phyloP scores from a whole-genome alignment of 495 filamentous ascomycete species.

The Neurospora cerealis region DNA sequence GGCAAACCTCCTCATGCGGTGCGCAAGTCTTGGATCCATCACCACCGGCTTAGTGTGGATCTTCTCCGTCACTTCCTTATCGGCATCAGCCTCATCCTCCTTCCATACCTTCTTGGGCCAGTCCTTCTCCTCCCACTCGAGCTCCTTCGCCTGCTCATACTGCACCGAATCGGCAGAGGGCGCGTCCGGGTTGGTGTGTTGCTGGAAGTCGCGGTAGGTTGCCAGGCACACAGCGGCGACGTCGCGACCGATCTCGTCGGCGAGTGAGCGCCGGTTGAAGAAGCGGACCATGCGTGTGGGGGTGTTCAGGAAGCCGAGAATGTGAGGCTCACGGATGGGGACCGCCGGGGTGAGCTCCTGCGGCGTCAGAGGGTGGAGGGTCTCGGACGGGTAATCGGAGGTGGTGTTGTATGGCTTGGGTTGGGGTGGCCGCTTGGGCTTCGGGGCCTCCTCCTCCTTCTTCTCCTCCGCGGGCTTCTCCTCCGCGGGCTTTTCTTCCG shows the following conservation, averaged over 20 bases:
- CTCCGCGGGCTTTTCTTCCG: slow-evolving; percentile 16
- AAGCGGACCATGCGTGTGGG: slow-evolving; percentile 80
- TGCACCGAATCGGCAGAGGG: slow-evolving; percentile 12
- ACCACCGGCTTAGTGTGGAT: slow-evolving; percentile 72
- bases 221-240: slow-evolving; percentile 77
- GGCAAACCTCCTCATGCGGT: slow-evolving; percentile 73
- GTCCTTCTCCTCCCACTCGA: slow-evolving; percentile 69
- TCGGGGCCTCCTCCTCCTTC: slow-evolving; percentile 31
- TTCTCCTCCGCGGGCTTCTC: slow-evolving; percentile 25
- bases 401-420: slow-evolving; percentile 57
- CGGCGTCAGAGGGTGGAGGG: slow-evolving; percentile 52
- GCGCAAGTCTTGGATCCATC: slow-evolving; percentile 65
- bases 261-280: slow-evolving; percentile 73
- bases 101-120: slow-evolving; percentile 79
- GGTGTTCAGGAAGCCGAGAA: slow-evolving; percentile 90
- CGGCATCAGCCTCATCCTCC: slow-evolving; percentile 47
- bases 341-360: slow-evolving; percentile 50
- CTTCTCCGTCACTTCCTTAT: slow-evolving; percentile 37
- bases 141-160: slow-evolving; percentile 61
- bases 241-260: slow-evolving; percentile 81
- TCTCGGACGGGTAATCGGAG: slow-evolving; percentile 53
- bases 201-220: slow-evolving; percentile 39
- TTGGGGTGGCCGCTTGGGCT: slow-evolving; percentile 39
- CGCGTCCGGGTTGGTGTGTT: slow-evolving; percentile 11
- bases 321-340: slow-evolving; percentile 73